Evolutionary conservation across 1,139 yeast species (phyloP).

Genomic region (Hyphopichia wangnamkhiaoensis): DNA sequence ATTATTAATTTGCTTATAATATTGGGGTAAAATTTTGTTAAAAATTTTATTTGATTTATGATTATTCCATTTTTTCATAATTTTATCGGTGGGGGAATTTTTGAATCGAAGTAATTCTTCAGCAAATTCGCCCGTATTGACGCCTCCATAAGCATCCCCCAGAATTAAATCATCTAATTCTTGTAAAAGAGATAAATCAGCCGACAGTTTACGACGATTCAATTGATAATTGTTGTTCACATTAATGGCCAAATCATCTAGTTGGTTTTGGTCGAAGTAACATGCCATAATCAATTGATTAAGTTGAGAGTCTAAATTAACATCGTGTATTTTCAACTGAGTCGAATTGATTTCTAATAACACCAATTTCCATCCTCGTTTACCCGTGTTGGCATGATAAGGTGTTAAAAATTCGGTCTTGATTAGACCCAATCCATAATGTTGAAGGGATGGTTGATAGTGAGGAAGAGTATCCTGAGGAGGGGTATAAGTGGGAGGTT

Average conservation of each 20-base stretch:
- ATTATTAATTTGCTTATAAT: constrained; percentile 23
- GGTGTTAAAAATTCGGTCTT: constrained; percentile 44
- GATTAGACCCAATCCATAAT: constrained; percentile 34
- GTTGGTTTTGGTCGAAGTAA: constrained; percentile 29
- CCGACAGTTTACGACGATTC: constrained; percentile 3
- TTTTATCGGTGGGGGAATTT: constrained; percentile 15
- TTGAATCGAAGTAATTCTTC: constrained; percentile 12
- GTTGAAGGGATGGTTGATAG: constrained; percentile 34
- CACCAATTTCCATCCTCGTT: constrained; percentile 48
- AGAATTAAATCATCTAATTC: constrained; percentile 19
- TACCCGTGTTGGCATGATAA: constrained; percentile 25
- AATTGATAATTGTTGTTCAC: constrained; percentile 15
- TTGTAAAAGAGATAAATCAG: constrained; percentile 4
- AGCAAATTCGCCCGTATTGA: constrained; percentile 11
- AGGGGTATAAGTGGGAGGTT: too few relatives aligned
- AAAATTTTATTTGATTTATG: constrained; percentile 15
- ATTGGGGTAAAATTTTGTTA: constrained; percentile 15
- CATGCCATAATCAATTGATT: constrained; percentile 29
- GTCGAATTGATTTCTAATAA: constrained; percentile 59
- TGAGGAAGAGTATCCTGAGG: constrained; percentile 31
- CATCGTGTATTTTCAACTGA: constrained; percentile 47
- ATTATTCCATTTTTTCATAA: constrained; percentile 17
- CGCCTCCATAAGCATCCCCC: constrained; percentile 31
- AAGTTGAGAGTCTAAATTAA: constrained; percentile 27
- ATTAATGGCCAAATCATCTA: constrained; percentile 18